Base-by-base conservation (phyloP, 805 yeast genomes). In the Alloascoidea hylecoeti region DNA sequence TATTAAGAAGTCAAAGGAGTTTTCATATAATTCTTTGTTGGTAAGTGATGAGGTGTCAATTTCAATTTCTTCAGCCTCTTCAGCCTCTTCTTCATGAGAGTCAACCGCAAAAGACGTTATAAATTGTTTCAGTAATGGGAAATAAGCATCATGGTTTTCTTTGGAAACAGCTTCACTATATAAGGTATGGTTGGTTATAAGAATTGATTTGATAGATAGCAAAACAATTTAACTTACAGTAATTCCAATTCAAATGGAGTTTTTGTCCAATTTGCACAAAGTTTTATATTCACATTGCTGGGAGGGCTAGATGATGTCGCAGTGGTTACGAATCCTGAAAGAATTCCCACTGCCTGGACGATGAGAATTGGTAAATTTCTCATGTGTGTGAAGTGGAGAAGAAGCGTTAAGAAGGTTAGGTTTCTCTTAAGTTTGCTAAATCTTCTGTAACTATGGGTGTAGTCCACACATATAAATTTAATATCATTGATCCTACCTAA, bases 121-220 rank as follows among this genome's bases (percentile, higher is more conserved):
- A 9, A 46, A 38, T 23, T 46, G 47, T 3, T 40, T 32, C 15
- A 60, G 41, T 15, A 59, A 38, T 2, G 64, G 60, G 41, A 47
- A 60, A 35, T 42, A 60, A 1, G 60, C 43, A 15, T 52, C 44
- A 6, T 53, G 41, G 39, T 49, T 52, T 33, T 51, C 56, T 15
- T 18, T 38, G 2, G 58, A 44, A 35, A 60, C 38, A 2, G 63
- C 46, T 38, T 60, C 63, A 15, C 56, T 52, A 9, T 12, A 16
- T 2, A 14, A 14, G 5, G 35, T 16, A 17, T 28, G 13, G 3
- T 15, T 17, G 39, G 9, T 23, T n/a, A 3, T 14, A 27, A 18
- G 18, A n/a, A 23, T 23, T 6, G n/a, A n/a, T 4, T 13, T 4
- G 27, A 17, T 17, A 13, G 4, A 13, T 5, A 18, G 9, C 13